Conservation (phyloP, 1,284 basidiomycete species). For the Cutaneotrichosporon sp. region DNA sequence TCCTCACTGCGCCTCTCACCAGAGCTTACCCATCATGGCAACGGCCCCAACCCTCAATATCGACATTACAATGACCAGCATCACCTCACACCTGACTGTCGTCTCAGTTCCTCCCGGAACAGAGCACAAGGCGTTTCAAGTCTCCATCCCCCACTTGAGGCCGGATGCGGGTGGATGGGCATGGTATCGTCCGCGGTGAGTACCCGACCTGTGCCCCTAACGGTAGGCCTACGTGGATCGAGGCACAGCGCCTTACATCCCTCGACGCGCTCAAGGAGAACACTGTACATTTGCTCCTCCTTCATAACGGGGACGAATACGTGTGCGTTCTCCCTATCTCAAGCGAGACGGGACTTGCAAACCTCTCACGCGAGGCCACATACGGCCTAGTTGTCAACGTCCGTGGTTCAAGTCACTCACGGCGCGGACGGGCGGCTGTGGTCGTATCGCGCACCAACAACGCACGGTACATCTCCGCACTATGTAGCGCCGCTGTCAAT, state of each 20-base stretch:
- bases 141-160: neutral
- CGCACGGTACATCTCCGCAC: neutral
- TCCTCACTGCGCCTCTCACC: neutral
- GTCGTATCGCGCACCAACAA: neutral
- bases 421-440: neutral
- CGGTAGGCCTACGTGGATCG: slow-evolving; percentile 20
- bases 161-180: slow-evolving; percentile 9
- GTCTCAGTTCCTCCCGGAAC: neutral
- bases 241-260: slow-evolving; percentile 9
- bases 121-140: slow-evolving; percentile 1
- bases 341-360: slow-evolving; percentile 7
- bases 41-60: neutral
- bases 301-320: slow-evolving; percentile 4
- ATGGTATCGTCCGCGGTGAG: slow-evolving; percentile 17
- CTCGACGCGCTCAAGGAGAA: slow-evolving; percentile 1
- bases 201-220: neutral
- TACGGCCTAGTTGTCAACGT: slow-evolving; percentile 1
- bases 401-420: neutral
- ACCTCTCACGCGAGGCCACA: neutral
- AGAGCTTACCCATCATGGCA: neutral
- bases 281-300: slow-evolving; percentile 16
- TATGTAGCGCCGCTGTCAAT: slow-evolving; percentile 4
- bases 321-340: slow-evolving; percentile 16
- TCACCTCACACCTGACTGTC: neutral
- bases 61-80: neutral